Evolutionary conservation across 345 rosid genomes (phyloP), one percentile per base, ranked within the genome.

Genomic region (Noccaea caerulescens): DNA sequence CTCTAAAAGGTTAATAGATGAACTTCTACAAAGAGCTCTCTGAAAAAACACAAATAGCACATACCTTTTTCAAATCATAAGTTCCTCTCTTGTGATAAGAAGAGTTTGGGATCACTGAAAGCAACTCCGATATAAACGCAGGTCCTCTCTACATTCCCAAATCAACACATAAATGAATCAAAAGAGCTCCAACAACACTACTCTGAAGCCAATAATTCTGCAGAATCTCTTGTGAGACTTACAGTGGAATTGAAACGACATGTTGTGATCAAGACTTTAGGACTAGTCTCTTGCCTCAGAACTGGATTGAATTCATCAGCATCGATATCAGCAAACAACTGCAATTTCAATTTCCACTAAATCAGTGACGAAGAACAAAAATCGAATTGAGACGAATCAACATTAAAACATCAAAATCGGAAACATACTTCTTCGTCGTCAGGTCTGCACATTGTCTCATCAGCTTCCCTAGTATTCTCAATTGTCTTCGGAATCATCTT

Each of bases 1-100:
- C 42, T 59, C 23, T 2, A 37, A 6, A 46, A 3, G 37, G 52
- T 61, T 20, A 66, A 2, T 20, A 23, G 7, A 57, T 16, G 0
- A 33, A 16, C 0, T 16, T 16, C 18, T 16, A 16, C 18, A n/a
- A n/a, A n/a, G n/a, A n/a, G n/a, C n/a, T n/a, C n/a, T n/a, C n/a
- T n/a, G n/a, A n/a, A n/a, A n/a, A n/a, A n/a, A n/a, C n/a, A n/a
- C n/a, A n/a, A n/a, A n/a, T n/a, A n/a, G n/a, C n/a, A n/a, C n/a
- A n/a, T 43, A 91, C 99, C 96, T 91, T 86, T 76, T 95, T 95
- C 76, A 95, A 76, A 80, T 91, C 93, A 70, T 89, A 90, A 3
- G 98, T 88, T 80, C 99, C 98, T 79, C 99, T 81, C 76, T 85
- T 88, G 39, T 58, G 76, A 73, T 88, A 95, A 56, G 86, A 82